These are phyloP conservation scores for Candida adriatica DNA, from an alignment of 805 yeast genomes.

Conservation along the genomic window DNA sequence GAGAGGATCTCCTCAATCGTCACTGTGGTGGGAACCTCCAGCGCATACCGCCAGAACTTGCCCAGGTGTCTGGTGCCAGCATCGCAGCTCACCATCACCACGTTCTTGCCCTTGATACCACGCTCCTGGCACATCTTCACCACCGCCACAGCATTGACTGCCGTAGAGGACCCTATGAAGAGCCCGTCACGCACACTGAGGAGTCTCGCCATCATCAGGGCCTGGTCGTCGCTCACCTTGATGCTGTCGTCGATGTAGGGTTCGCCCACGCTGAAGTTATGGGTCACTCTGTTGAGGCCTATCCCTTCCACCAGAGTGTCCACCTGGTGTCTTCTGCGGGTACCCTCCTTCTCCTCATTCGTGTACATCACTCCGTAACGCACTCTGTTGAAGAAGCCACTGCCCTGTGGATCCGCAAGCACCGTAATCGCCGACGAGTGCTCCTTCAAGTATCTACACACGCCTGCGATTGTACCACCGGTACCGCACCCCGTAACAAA, in stretches of 20 bases:
- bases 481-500: conserved; percentile 94
- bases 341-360: conserved; percentile 82
- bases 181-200: conserved; percentile 80
- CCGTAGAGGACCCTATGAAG: conserved; percentile 90
- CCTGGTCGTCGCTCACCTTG: conserved; percentile 73
- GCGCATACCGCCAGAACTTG: conserved; percentile 83
- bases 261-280: conserved; percentile 72
- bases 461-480: conserved; percentile 96
- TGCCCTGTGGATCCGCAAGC: conserved; percentile 94
- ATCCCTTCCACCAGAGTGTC: conserved; percentile 93
- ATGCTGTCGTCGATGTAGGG: conserved; percentile 67
- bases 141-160: conserved; percentile 90
- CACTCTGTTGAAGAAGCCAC: conserved; percentile 81
- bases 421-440: conserved; percentile 36
- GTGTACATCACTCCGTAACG: conserved; percentile 94
- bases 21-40: conserved; percentile 25
- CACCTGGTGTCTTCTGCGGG: conserved; percentile 91
- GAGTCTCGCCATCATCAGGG: conserved; percentile 81
- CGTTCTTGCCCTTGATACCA: conserved; percentile 48
- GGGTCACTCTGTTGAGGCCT: conserved; percentile 82
- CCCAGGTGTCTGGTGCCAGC: conserved; percentile 86
- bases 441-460: conserved; percentile 64
- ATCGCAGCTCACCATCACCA: conserved; percentile 88
- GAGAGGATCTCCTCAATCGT: conserved; percentile 30
- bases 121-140: conserved; percentile 43